Evolutionary conservation across 176 grass and related monocot species (phyloP).

Genomic region (Alopecurus myosuroides): DNA sequence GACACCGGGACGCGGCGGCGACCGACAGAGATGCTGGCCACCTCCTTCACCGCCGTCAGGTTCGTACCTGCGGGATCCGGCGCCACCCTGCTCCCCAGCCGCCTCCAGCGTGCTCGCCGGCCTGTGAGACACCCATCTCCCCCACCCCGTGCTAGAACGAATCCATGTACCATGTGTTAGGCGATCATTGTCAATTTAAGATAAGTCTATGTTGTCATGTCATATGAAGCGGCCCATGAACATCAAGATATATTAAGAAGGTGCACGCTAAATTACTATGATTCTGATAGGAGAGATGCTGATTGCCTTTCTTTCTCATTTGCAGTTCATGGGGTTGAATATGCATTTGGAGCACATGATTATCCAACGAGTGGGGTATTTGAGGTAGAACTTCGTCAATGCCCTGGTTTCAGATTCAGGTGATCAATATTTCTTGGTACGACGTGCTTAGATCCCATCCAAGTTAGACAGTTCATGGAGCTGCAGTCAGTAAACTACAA

Average conservation of each 20-base stretch:
- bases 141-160: no score
- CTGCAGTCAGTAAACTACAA: slow-evolving; percentile 85
- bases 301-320: neutral
- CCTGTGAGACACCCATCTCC: no score
- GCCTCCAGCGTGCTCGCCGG: no score
- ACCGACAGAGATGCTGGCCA: no score
- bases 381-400: slow-evolving; percentile 88
- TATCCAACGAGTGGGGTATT: slow-evolving; percentile 89
- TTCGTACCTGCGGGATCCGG: no score
- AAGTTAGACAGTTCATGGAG: slow-evolving; percentile 94
- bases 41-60: no score
- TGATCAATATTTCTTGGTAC: slow-evolving; percentile 90
- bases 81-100: no score
- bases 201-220: neutral
- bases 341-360: slow-evolving; percentile 98
- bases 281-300: neutral
- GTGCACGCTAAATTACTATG: neutral
- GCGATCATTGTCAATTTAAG: no score
- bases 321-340: slow-evolving; percentile 92
- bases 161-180: no score
- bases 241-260: neutral
- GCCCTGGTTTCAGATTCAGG: slow-evolving; percentile 92
- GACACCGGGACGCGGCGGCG: no score
- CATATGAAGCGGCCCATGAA: neutral
- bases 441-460: slow-evolving; percentile 71